phyloP scores from a whole-genome alignment of 495 filamentous ascomycete species.

The Podospora pseudoanserina region DNA sequence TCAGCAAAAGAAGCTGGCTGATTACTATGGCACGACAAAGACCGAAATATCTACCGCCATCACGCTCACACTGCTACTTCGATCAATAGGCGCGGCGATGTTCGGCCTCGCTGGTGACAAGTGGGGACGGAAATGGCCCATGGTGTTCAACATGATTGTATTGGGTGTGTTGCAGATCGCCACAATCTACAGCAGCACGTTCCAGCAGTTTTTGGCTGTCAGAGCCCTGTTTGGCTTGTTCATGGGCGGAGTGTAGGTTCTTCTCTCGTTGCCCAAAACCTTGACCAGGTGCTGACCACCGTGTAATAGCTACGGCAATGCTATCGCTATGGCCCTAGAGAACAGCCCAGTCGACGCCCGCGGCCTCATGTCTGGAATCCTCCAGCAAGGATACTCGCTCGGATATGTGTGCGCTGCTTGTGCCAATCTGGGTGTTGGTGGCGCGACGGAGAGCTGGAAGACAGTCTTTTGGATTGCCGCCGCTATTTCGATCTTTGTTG shows the following conservation, averaged over 20 bases:
- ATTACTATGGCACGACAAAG: conserved; percentile 60
- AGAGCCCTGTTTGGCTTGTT: conserved; percentile 71
- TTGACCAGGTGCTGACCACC: neutral
- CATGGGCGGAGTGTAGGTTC: conserved; percentile 66
- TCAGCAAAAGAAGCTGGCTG: conserved; percentile 63
- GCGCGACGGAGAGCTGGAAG: conserved; percentile 55
- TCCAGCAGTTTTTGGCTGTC: conserved; percentile 66
- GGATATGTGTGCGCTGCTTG: conserved; percentile 72
- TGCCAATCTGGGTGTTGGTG: conserved; percentile 64
- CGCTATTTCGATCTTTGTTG: conserved; percentile 60
- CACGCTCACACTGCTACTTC: conserved; percentile 66
- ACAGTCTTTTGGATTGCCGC: conserved; percentile 58
- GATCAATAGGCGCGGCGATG: conserved; percentile 64
- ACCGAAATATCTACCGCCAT: conserved; percentile 71
- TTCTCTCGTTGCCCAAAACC: neutral
- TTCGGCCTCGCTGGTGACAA: conserved; percentile 72
- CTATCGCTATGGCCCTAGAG: conserved; percentile 77
- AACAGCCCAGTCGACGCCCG: conserved; percentile 67
- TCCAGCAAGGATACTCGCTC: conserved; percentile 74
- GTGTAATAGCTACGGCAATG: conserved; percentile 58
- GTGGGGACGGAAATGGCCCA: conserved; percentile 78
- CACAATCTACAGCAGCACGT: conserved; percentile 66
- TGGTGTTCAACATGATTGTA: conserved; percentile 68
- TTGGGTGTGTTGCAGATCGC: conserved; percentile 63
- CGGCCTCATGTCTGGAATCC: conserved; percentile 71